phyloP scores from a whole-genome alignment of 2,329 filamentous ascomycete genomes.

The Monilinia laxa region DNA sequence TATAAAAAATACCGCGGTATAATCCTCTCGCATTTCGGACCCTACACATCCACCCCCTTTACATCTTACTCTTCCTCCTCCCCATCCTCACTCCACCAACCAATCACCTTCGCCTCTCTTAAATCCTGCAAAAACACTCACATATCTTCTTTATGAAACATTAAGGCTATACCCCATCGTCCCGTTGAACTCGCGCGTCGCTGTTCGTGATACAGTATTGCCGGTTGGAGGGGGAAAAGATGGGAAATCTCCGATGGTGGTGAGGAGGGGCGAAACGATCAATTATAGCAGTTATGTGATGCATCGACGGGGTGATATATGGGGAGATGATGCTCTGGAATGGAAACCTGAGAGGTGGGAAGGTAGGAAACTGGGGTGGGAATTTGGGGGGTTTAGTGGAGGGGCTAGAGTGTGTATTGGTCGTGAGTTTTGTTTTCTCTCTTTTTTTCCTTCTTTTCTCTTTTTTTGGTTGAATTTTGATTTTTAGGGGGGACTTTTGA shows the following conservation, averaged over 20 bases:
- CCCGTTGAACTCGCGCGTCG: conserved; percentile 37
- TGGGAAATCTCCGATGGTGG: conserved; percentile 36
- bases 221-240: conserved; percentile 41
- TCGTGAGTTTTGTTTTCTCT: conserved; percentile 38
- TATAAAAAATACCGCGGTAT: conserved; percentile 46
- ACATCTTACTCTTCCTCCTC: not conserved
- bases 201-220: conserved; percentile 36
- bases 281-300: conserved; percentile 37
- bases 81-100: not conserved
- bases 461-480: no score
- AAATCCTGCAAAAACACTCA: conserved; percentile 35
- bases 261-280: conserved; percentile 37
- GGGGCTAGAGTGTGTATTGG: conserved; percentile 72
- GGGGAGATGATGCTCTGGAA: conserved; percentile 67
- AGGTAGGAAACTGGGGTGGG: conserved; percentile 72
- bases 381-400: conserved; percentile 73
- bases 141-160: conserved; percentile 33
- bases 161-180: conserved; percentile 40
- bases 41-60: conserved; percentile 16
- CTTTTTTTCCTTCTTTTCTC: not conserved
- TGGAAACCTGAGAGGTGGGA: conserved; percentile 75
- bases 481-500: no score
- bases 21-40: conserved; percentile 42
- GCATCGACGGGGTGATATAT: conserved; percentile 54
- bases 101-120: conserved; percentile 30